Percentiles rank a stretch among this genome's conserved stretches.
Conservation (phyloP, 805 yeast genomes). For the Cephaloascus fragrans region DNA sequence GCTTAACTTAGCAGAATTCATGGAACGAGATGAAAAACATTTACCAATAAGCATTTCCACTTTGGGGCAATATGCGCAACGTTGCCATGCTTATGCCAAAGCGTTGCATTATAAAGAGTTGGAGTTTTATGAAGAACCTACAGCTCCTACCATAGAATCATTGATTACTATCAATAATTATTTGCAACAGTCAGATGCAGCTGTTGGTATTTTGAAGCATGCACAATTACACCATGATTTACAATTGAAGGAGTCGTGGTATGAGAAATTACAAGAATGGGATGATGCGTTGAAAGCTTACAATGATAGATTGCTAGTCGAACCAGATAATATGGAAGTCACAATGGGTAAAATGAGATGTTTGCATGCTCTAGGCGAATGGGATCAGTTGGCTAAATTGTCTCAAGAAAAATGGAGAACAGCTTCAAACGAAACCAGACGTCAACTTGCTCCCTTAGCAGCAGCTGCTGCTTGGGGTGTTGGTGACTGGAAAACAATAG, state of each 20-base stretch:
- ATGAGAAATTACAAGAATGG: slow-evolving; percentile 94
- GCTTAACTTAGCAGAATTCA: slow-evolving; percentile 83
- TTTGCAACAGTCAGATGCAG: slow-evolving; percentile 94
- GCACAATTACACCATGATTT: slow-evolving; percentile 87
- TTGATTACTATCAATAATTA: slow-evolving; percentile 89
- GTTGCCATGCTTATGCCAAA: slow-evolving; percentile 96
- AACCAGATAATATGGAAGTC: slow-evolving; percentile 70
- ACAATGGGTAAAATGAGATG: slow-evolving; percentile 98
- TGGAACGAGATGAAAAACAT: slow-evolving; percentile 96
- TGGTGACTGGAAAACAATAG: slow-evolving; percentile 96
- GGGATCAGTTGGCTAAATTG: slow-evolving; percentile 84
- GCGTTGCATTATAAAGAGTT: slow-evolving; percentile 93
- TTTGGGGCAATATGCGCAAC: slow-evolving; percentile 84
- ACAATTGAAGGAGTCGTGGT: slow-evolving; percentile 95
- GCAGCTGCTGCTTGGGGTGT: slow-evolving; percentile 99
- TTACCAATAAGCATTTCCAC: slow-evolving; percentile 87
- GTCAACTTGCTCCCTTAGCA: slow-evolving; percentile 91
- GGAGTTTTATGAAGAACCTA: slow-evolving; percentile 89
- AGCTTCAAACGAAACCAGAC: slow-evolving; percentile 60
- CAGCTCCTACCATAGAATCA: slow-evolving; percentile 85
- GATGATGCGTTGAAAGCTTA: slow-evolving; percentile 94
- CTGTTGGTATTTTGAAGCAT: slow-evolving; percentile 90
- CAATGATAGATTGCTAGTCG: slow-evolving; percentile 58
- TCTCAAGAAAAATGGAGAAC: slow-evolving; percentile 81
- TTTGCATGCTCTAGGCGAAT: slow-evolving; percentile 95